Evolutionary conservation across 257 asterid genomes (phyloP), one percentile per base, ranked within the genome.

Genomic region (Oldenlandia corymbosa): DNA sequence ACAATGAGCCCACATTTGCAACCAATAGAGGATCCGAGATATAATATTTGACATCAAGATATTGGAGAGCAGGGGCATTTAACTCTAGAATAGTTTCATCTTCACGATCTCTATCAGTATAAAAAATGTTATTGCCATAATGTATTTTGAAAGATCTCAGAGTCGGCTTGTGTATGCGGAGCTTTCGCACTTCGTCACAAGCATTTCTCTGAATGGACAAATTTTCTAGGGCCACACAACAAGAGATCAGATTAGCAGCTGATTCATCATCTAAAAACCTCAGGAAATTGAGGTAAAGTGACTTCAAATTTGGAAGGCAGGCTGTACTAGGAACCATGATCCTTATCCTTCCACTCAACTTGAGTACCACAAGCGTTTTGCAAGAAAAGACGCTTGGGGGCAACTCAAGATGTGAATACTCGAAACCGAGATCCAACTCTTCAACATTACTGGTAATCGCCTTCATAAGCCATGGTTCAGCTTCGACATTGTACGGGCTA

Each of bases 141-240:
- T 0, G 3, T 30, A 56, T 31, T 12, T 16, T 32, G 1, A 55
- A 24, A 30, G 24, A 16, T 18, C 31, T 55, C 36, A 56, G 26
- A 28, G 14, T 14, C 16, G 5, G 37, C 5, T 21, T 24, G 5
- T 2, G n/a, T 17, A 55, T 55, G 17, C 41, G 60, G 5, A 27
- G 14, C 11, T 54, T 54, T 27, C 12, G 8, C 59, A 30, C 37
- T 2, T 6, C 8, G 18, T 17, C n/a, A 7, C 3, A 5, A 1
- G 5, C 9, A 16, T n/a, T n/a, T 7, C n/a, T 54, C 0, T 2
- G 21, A 31, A 56, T 13, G 24, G 42, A 28, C 61, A 56, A 36
- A 56, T 56, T 31, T n/a, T 56, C 61, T 30, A 56, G 61, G 43
- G 16, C 61, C 42, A 36, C n/a, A 56, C 61, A 13, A 26, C 42